These are phyloP conservation scores for Malassezia dermatis DNA, from an alignment of 1,284 basidiomycete genomes.

Conservation along the genomic window DNA sequence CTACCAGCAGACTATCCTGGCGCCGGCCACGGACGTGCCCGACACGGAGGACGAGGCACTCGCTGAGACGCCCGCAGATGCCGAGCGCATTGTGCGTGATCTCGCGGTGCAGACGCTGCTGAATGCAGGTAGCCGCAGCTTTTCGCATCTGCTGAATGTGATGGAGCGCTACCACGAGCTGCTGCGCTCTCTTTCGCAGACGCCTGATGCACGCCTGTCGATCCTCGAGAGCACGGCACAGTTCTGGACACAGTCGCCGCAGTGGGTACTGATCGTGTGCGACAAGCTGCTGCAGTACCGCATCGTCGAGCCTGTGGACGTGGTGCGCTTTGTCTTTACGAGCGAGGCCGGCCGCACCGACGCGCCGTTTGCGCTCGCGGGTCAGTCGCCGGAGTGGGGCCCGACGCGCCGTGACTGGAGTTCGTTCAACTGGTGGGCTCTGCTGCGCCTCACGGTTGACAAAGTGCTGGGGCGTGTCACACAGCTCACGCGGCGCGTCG, in stretches of 20 bases:
- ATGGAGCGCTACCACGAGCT: conserved; percentile 87
- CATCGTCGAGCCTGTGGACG: conserved; percentile 84
- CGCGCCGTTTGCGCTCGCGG: conserved; percentile 16
- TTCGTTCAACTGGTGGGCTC: conserved; percentile 34
- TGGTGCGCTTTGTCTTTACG: conserved; percentile 73
- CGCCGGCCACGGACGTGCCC: conserved; percentile 53
- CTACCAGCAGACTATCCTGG: conserved; percentile 26
- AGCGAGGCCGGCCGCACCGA: conserved; percentile 3
- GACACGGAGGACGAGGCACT: conserved; percentile 50
- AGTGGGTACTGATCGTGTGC: conserved; percentile 59
- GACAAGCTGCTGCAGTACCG: conserved; percentile 99
- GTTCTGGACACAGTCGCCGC: conserved; percentile 59
- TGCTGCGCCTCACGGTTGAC: conserved; percentile 39
- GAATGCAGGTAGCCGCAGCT: conserved; percentile 82
- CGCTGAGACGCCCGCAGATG: conserved; percentile 48
- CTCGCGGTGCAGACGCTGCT: conserved; percentile 81
- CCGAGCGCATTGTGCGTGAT: conserved; percentile 62
- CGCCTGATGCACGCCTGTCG: conserved; percentile 51
- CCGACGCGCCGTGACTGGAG: conserved; percentile 30
- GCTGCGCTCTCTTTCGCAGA: conserved; percentile 62
- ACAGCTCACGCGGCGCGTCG: conserved; percentile 35
- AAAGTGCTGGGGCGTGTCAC: conserved; percentile 45
- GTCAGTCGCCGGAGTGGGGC: not conserved
- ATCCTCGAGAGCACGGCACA: conserved; percentile 62
- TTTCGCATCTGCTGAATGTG: conserved; percentile 94